A percentile compares a stretch with the other conserved stretches of the same genome.
phyloP scores from a whole-genome alignment of 371 early-diverging fungal species.

The Mucor velutinosus region DNA sequence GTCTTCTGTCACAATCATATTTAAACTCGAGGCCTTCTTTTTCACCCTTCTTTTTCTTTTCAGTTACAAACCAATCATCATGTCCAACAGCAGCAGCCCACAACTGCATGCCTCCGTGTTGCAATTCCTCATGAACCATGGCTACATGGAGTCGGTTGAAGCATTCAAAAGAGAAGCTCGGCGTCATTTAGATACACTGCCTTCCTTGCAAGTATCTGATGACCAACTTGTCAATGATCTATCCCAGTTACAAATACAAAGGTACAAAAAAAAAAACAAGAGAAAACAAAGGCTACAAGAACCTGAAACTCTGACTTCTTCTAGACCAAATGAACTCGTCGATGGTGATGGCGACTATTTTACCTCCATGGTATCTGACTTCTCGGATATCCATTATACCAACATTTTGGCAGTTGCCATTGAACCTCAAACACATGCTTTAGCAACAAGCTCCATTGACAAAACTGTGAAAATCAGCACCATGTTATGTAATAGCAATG shows the following conservation, averaged over 20 bases:
- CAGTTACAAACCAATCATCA: neutral
- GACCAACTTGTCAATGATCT: slow-evolving; percentile 26
- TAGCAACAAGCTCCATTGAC: slow-evolving; percentile 68
- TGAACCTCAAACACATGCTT: slow-evolving; percentile 33
- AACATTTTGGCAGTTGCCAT: slow-evolving; percentile 58
- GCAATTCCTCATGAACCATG: slow-evolving; percentile 48
- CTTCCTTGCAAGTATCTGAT: slow-evolving; percentile 2
- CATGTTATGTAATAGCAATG: slow-evolving; percentile 29
- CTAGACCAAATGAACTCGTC: slow-evolving; percentile 19
- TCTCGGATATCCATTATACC: slow-evolving; percentile 44
- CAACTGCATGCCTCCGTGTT: slow-evolving; percentile 27
- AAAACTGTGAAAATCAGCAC: slow-evolving; percentile 63
- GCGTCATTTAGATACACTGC: slow-evolving; percentile 31
- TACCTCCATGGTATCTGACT: slow-evolving; percentile 18
- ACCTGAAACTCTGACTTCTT: neutral
- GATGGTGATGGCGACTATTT: slow-evolving; percentile 39
- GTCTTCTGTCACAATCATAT: neutral
- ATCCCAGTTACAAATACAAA: slow-evolving; percentile 39
- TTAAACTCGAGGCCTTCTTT: neutral
- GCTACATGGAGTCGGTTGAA: slow-evolving; percentile 46
- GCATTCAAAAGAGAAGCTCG: slow-evolving; percentile 53
- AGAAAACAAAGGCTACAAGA: neutral
- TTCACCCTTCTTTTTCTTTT: neutral
- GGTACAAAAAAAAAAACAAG: slow-evolving; percentile 16
- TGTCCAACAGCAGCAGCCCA: neutral